Evolutionary conservation across 2,329 filamentous ascomycete genomes (phyloP).

Genomic region (Colletotrichum graminicola): DNA sequence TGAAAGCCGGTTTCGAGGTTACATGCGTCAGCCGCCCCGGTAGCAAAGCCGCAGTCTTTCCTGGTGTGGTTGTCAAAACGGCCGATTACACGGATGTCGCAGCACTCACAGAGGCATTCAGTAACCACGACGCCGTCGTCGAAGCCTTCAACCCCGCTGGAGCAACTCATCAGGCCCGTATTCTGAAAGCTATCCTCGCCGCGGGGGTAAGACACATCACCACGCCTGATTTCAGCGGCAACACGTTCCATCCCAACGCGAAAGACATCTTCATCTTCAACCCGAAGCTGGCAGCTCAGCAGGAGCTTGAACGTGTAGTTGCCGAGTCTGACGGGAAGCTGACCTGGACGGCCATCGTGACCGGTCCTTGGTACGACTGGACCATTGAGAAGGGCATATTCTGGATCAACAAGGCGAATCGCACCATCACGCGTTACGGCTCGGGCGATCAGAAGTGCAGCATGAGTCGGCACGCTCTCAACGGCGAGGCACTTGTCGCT

Average conservation of each 20-base stretch:
- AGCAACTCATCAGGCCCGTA: constrained; percentile 41
- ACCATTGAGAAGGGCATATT: constrained; percentile 42
- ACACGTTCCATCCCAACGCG: constrained; percentile 42
- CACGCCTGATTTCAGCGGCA: constrained; percentile 45
- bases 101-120: constrained; percentile 46
- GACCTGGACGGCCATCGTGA: constrained; percentile 44
- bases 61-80: constrained; percentile 51
- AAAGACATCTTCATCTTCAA: constrained; percentile 39
- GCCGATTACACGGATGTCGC: constrained; percentile 61
- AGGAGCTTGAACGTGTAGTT: constrained; percentile 44
- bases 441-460: constrained; percentile 32
- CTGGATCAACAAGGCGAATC: constrained; percentile 40
- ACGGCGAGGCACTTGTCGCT: constrained; percentile 35
- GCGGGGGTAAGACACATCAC: constrained; percentile 42
- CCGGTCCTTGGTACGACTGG: constrained; percentile 45
- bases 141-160: constrained; percentile 46
- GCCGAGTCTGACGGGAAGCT: constrained; percentile 20
- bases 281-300: constrained; percentile 42
- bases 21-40: constrained; percentile 2
- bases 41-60: constrained; percentile 42
- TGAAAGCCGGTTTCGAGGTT: constrained; percentile 7
- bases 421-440: constrained; percentile 36
- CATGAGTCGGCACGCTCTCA: constrained; percentile 28
- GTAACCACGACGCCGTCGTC: constrained; percentile 51
- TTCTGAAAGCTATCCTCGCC: constrained; percentile 42